Base-by-base conservation (phyloP, 345 rosid species). In the Rhizophora apiculata region DNA sequence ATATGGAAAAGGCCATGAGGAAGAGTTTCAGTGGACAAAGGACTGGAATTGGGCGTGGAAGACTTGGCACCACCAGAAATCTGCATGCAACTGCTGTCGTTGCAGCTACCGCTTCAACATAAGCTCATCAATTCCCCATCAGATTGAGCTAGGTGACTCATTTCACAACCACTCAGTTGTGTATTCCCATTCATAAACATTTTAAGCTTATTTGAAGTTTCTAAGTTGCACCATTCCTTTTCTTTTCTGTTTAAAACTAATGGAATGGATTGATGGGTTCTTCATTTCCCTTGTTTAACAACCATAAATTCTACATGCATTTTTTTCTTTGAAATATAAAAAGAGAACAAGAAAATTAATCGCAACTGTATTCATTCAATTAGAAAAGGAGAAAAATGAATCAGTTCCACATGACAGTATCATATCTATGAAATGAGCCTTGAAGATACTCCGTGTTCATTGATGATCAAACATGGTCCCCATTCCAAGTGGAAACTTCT, bases 21-120 rank as follows among this genome's bases (percentile, higher is more conserved):
- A 43, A 43, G 73, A 74, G 79, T 68, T 67, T 74, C 60, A 78
- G 73, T 26, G 82, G 75, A 54, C 85, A 70, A 65, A 83, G 73
- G 75, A 81, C 43, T 32, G 86, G 85, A 21, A 78, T 74, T 68
- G 84, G 83, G 63, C 79, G 82, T 0, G 80, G 82, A 39, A 81
- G 86, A 70, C 34, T 65, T 51, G 75, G 67, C 32, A 64, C 73
- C 0, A 29, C 68, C 16, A 70, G 64, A 72, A 73, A 71, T 64
- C 62, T 65, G 16, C 64, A 68, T 15, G 6, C 77, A 27, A 54
- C 60, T 78, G 54, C 78, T 26, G 13, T 49, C 30, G 73, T 69
- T 53, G 68, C 74, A 48, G 78, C 78, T 30, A 63, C 79, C 29
- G 75, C 81, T 66, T 72, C 80, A 67, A 65, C 79, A 9, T 77